phyloP scores from a whole-genome alignment of 192 early-diverging fungal species.

The Helicostylum pulchrum region DNA sequence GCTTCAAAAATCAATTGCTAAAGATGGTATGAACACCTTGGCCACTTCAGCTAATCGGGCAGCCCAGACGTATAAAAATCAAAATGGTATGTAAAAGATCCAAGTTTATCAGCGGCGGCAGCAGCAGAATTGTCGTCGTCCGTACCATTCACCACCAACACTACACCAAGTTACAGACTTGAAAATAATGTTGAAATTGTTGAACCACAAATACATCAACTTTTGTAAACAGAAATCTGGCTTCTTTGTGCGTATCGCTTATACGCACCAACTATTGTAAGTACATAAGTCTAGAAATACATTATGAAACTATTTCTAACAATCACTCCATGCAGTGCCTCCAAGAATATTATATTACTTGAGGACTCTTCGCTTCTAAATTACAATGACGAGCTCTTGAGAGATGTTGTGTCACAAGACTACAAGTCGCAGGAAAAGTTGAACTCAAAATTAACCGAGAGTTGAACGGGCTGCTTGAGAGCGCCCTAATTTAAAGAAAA shows the following conservation, averaged over 20 bases:
- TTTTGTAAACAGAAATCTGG: constrained; percentile 8
- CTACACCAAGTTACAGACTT: constrained; percentile 6
- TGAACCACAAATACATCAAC: constrained; percentile 8
- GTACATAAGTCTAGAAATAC: constrained; percentile 15
- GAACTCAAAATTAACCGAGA: too few relatives aligned
- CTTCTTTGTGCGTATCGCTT: neutral
- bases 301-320: constrained; percentile 14
- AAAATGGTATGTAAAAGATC: neutral
- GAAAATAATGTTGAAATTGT: constrained; percentile 11
- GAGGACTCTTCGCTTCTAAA: neutral
- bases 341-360: constrained; percentile 11
- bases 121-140: constrained; percentile 1
- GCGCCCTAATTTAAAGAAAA: too few relatives aligned
- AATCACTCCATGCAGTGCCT: constrained; percentile 14
- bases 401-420: constrained; percentile 4
- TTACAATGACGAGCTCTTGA: constrained; percentile 10
- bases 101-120: neutral
- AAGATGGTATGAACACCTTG: constrained; percentile 11
- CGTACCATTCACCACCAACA: neutral
- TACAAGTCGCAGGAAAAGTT: constrained; percentile 13
- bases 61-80: constrained; percentile 6
- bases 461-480: too few relatives aligned
- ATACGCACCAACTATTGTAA: constrained; percentile 7
- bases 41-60: constrained; percentile 6
- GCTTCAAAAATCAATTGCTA: constrained; percentile 4